These are phyloP conservation scores for Ceraceosorus bombacis DNA, from an alignment of 1,284 basidiomycete species.

Conservation along the genomic window DNA sequence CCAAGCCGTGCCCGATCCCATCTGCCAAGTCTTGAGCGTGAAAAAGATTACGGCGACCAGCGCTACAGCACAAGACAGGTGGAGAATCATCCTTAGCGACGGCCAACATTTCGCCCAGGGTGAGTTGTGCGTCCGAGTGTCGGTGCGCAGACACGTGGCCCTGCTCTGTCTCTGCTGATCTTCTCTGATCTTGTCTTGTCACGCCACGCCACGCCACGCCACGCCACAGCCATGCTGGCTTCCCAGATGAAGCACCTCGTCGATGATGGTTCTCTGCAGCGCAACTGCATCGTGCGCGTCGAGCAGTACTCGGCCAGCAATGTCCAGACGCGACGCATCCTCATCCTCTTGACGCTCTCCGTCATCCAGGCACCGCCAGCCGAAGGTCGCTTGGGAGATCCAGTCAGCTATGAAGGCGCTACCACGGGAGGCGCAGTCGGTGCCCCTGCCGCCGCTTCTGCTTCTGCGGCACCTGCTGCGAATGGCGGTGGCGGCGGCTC, in stretches of 20 bases:
- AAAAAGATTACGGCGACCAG: slow-evolving; percentile 40
- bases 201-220: too few relatives aligned
- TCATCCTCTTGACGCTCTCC: slow-evolving; percentile 75
- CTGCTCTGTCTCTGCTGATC: neutral
- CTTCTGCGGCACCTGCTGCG: neutral
- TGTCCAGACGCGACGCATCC: slow-evolving; percentile 69
- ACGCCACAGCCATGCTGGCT: slow-evolving; percentile 69
- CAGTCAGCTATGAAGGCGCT: slow-evolving; percentile 7
- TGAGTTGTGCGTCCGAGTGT: slow-evolving; percentile 9
- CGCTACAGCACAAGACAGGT: slow-evolving; percentile 36
- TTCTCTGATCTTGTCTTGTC: too few relatives aligned
- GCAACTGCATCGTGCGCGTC: slow-evolving; percentile 66
- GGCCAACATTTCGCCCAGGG: slow-evolving; percentile 42
- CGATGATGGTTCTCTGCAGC: slow-evolving; percentile 61
- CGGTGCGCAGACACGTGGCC: neutral
- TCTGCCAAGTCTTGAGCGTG: slow-evolving; percentile 45
- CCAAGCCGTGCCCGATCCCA: slow-evolving; percentile 29
- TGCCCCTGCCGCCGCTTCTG: slow-evolving; percentile 10
- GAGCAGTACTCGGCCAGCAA: slow-evolving; percentile 74
- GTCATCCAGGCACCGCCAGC: slow-evolving; percentile 20
- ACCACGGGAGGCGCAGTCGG: slow-evolving; percentile 6
- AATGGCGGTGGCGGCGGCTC: neutral
- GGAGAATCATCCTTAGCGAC: slow-evolving; percentile 46
- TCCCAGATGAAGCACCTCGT: slow-evolving; percentile 79
- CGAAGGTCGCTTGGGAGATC: slow-evolving; percentile 34